Evolutionary conservation across 306 rosid species (phyloP), one percentile per base, ranked within the genome.

Genomic region (Rosa rugosa): DNA sequence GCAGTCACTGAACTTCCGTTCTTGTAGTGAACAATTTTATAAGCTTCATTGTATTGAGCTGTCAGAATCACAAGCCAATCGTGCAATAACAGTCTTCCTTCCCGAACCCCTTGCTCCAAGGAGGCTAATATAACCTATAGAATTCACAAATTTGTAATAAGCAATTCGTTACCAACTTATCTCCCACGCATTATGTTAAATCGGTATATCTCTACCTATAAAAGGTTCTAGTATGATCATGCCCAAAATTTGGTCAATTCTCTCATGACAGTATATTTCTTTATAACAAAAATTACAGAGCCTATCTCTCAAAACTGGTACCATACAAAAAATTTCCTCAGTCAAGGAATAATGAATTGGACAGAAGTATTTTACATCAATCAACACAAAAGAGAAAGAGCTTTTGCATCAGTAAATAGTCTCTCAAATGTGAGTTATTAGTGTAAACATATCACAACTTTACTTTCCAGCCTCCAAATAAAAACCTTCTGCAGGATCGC

Each of bases 41-140:
- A 87, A 72, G 90, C 95, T 63, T 95, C 93, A 38, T 95, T 95
- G 84, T 95, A 92, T 78, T 95, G 99, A 36, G 98, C 96, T 71
- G 95, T 87, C 73, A 95, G 91, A 84, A 95, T 89, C 84, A 95
- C 99, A 54, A 95, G 99, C 99, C 99, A 95, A 75, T 95, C 99
- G 64, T 92, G 97, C 83, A 95, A 97, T 81, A 95, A 84, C 80
- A 89, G 80, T 86, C 99, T 88, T 71, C 99, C 99, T 88, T 95
- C 98, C 70, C 97, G 88, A 90, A 95, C 91, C 75, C 99, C 99
- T 84, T 95, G 94, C 92, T 95, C 94, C 89, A 95, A 82, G 27
- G 99, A 92, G 79, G 95, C 97, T 81, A 87, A 76, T 80, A 95
- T 91, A 84, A 92, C 98, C 99, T 95, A 80, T 25, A 82, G 66